phyloP scores from a whole-genome alignment of 306 rosid genomes.

The Gastrolobium villosum region DNA sequence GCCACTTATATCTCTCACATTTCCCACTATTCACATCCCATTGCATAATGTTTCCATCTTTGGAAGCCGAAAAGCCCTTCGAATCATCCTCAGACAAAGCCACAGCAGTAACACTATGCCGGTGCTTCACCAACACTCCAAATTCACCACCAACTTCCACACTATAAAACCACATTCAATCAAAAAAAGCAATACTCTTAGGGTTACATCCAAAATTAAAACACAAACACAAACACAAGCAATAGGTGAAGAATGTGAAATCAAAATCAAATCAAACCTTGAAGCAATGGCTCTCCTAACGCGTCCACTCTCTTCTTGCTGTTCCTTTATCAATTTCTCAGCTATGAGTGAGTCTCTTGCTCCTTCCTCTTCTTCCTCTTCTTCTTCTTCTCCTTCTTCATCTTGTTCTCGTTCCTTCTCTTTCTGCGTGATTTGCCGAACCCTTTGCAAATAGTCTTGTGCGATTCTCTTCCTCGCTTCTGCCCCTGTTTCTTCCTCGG shows the following conservation, averaged over 20 bases:
- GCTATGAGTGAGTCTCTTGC: slow-evolving; percentile 78
- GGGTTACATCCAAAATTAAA: background rate
- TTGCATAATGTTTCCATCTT: slow-evolving; percentile 84
- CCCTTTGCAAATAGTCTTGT: slow-evolving; percentile 55
- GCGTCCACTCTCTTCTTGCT: slow-evolving; percentile 88
- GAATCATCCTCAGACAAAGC: slow-evolving; percentile 83
- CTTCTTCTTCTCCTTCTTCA: slow-evolving; percentile 43
- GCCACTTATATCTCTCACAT: slow-evolving; percentile 84
- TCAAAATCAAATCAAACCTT: slow-evolving; percentile 49
- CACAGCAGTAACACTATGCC: slow-evolving; percentile 82
- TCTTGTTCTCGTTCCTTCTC: slow-evolving; percentile 60
- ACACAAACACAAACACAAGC: background rate
- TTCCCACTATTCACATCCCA: slow-evolving; percentile 94
- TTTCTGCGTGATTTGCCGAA: slow-evolving; percentile 56
- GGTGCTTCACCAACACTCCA: slow-evolving; percentile 72
- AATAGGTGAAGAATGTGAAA: background rate
- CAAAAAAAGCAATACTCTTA: background rate
- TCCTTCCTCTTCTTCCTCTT: slow-evolving; percentile 59
- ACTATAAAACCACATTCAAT: slow-evolving; percentile 52
- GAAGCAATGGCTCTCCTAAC: slow-evolving; percentile 77
- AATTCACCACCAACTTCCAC: slow-evolving; percentile 71
- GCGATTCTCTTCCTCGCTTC: slow-evolving; percentile 83
- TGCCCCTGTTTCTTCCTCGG: slow-evolving; percentile 67
- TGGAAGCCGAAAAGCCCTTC: slow-evolving; percentile 93
- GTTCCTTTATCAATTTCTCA: slow-evolving; percentile 74